phyloP scores from a whole-genome alignment of 2,329 filamentous ascomycete species.

The Fusarium sp. region DNA sequence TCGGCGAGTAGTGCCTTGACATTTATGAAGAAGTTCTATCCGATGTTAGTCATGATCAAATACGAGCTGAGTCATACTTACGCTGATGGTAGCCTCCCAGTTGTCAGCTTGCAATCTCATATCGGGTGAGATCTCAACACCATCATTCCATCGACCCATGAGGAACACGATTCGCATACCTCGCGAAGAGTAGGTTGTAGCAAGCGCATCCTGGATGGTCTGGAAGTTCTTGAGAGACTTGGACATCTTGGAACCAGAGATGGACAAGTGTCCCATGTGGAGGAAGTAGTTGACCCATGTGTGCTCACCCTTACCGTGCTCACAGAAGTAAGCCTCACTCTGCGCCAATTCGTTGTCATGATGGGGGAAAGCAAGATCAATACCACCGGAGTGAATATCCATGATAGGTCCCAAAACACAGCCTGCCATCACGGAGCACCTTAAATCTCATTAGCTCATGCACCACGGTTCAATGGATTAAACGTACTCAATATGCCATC shows the following conservation, averaged over 20 bases:
- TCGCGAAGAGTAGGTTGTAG: constrained; percentile 77
- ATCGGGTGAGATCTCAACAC: constrained; percentile 89
- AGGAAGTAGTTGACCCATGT: constrained; percentile 97
- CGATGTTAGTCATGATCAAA: constrained; percentile 30
- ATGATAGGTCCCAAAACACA: constrained; percentile 86
- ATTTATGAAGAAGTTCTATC: constrained; percentile 69
- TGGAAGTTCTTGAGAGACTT: constrained; percentile 97
- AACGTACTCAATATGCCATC: constrained; percentile 87
- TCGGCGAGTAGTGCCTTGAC: constrained; percentile 66
- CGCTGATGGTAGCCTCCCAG: constrained; percentile 84
- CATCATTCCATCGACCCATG: constrained; percentile 89
- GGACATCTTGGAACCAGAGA: constrained; percentile 93
- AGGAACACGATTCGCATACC: constrained; percentile 88
- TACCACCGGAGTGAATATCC: constrained; percentile 93
- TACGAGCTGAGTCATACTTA: constrained; percentile 49
- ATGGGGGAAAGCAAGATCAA: constrained; percentile 91
- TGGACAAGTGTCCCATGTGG: constrained; percentile 90
- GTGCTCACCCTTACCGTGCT: constrained; percentile 63
- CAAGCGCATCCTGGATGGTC: constrained; percentile 86
- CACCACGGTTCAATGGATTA: neutral
- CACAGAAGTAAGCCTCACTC: constrained; percentile 84
- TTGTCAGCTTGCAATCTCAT: constrained; percentile 78
- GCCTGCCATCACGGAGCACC: constrained; percentile 92
- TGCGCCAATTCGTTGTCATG: constrained; percentile 94
- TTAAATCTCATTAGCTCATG: neutral